These are phyloP conservation scores for Phellinidium pouzarii DNA, from an alignment of 1,284 basidiomycete genomes.

Conservation along the genomic window DNA sequence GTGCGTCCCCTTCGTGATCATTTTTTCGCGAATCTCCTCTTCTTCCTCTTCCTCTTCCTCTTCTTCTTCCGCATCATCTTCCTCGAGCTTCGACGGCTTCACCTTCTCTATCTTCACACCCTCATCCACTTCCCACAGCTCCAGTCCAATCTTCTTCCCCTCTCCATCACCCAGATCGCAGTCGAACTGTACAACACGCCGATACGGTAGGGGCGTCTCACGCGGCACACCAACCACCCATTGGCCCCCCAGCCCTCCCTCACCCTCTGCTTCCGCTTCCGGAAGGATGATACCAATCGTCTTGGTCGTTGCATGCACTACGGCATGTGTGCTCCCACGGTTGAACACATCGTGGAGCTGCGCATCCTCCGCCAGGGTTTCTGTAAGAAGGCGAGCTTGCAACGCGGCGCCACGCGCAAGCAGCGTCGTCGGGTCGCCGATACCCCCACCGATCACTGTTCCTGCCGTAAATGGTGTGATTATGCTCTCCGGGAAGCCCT, in stretches of 20 bases:
- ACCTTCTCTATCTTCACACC: constrained; percentile 71
- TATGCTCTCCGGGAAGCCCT: constrained; percentile 66
- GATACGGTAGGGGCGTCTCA: constrained; percentile 76
- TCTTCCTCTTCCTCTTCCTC: constrained; percentile 41
- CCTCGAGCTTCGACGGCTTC: constrained; percentile 41
- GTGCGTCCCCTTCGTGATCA: constrained; percentile 57
- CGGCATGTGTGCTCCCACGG: constrained; percentile 37
- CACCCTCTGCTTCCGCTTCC: constrained; percentile 39
- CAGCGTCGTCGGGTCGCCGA: constrained; percentile 83
- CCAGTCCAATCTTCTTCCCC: constrained; percentile 55
- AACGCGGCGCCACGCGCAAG: constrained; percentile 85
- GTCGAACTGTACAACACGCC: constrained; percentile 68
- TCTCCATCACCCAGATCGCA: constrained; percentile 47
- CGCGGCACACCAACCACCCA: constrained; percentile 63
- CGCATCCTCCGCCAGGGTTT: constrained; percentile 39
- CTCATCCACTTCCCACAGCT: constrained; percentile 86
- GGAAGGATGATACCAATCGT: constrained; percentile 83
- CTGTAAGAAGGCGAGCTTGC: constrained; percentile 70
- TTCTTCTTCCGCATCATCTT: constrained; percentile 48
- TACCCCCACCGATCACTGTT: constrained; percentile 61
- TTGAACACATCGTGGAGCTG: constrained; percentile 51
- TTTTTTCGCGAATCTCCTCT: constrained; percentile 41
- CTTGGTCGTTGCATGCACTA: constrained; percentile 50
- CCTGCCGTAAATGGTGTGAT: constrained; percentile 59
- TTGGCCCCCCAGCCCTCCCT: constrained; percentile 44